These are phyloP conservation scores for Ascochyta rabiei DNA, from an alignment of 2,329 filamentous ascomycete species.

Conservation along the genomic window DNA sequence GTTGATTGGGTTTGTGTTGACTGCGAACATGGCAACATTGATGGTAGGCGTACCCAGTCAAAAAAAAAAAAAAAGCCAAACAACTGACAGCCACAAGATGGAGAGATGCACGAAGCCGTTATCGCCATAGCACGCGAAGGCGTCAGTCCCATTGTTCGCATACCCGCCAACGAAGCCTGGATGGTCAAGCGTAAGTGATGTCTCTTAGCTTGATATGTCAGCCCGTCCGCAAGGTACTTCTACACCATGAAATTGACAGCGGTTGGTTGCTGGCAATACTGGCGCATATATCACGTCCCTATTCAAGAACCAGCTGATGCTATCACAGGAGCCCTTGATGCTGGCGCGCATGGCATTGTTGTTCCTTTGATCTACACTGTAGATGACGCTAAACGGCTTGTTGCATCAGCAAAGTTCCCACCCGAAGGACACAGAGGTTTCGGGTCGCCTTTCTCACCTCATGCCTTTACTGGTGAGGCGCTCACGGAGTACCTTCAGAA, in stretches of 20 bases:
- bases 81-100: slow-evolving; percentile 43
- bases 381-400: slow-evolving; percentile 59
- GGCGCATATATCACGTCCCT: background rate
- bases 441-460: slow-evolving; percentile 61
- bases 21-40: slow-evolving; percentile 63
- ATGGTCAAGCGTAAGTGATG: slow-evolving; percentile 62
- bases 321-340: slow-evolving; percentile 58
- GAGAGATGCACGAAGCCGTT: slow-evolving; percentile 62
- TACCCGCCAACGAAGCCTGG: slow-evolving; percentile 64
- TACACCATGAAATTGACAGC: background rate
- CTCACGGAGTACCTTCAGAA: slow-evolving; percentile 58
- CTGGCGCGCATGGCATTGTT: slow-evolving; percentile 64
- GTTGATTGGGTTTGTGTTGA: slow-evolving; percentile 63
- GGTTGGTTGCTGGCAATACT: too few relatives aligned
- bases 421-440: slow-evolving; percentile 62
- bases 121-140: slow-evolving; percentile 55
- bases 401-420: slow-evolving; percentile 62
- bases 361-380: slow-evolving; percentile 60
- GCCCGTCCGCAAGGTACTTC: background rate
- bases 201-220: background rate
- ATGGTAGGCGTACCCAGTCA: slow-evolving; percentile 46
- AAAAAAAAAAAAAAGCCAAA: background rate
- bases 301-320: background rate
- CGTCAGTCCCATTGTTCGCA: slow-evolving; percentile 53
- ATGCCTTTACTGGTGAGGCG: slow-evolving; percentile 51